These are phyloP conservation scores for Xylaria sp. DNA, from an alignment of 2,329 filamentous ascomycete genomes.

Conservation along the genomic window DNA sequence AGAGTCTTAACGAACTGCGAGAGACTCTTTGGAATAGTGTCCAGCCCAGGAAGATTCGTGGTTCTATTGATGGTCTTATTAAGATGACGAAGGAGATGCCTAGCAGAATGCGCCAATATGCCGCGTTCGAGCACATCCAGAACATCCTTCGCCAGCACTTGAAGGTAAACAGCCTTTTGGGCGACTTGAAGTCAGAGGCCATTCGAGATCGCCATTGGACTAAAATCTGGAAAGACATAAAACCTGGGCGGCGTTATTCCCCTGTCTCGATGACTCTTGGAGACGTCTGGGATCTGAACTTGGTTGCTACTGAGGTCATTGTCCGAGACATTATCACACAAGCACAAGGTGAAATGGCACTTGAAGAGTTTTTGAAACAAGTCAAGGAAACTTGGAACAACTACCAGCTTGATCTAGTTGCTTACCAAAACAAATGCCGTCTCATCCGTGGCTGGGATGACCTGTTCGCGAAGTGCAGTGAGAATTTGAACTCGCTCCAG, in stretches of 20 bases:
- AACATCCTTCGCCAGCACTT: slow-evolving; percentile 86
- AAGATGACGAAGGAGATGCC: slow-evolving; percentile 99
- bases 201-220: slow-evolving; percentile 97
- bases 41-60: slow-evolving; percentile 90
- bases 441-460: slow-evolving; percentile 98
- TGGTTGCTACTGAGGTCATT: slow-evolving; percentile 84
- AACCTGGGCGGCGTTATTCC: slow-evolving; percentile 92
- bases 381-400: slow-evolving; percentile 97
- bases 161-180: slow-evolving; percentile 88
- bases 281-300: slow-evolving; percentile 97
- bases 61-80: slow-evolving; percentile 88
- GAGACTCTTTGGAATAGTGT: slow-evolving; percentile 96
- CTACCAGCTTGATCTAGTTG: slow-evolving; percentile 92
- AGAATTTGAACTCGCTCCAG: slow-evolving; percentile 96
- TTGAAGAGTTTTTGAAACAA: slow-evolving; percentile 96
- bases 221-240: slow-evolving; percentile 96
- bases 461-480: slow-evolving; percentile 96
- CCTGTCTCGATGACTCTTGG: slow-evolving; percentile 95
- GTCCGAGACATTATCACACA: slow-evolving; percentile 95
- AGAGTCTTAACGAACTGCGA: slow-evolving; percentile 90
- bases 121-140: slow-evolving; percentile 99
- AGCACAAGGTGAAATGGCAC: slow-evolving; percentile 96
- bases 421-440: slow-evolving; percentile 97
- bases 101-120: slow-evolving; percentile 98
- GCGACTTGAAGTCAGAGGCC: slow-evolving; percentile 94